A percentile compares a stretch with the other conserved stretches of the same genome.
phyloP scores from a whole-genome alignment of 1,284 basidiomycete genomes.

The Sutorius eximius region DNA sequence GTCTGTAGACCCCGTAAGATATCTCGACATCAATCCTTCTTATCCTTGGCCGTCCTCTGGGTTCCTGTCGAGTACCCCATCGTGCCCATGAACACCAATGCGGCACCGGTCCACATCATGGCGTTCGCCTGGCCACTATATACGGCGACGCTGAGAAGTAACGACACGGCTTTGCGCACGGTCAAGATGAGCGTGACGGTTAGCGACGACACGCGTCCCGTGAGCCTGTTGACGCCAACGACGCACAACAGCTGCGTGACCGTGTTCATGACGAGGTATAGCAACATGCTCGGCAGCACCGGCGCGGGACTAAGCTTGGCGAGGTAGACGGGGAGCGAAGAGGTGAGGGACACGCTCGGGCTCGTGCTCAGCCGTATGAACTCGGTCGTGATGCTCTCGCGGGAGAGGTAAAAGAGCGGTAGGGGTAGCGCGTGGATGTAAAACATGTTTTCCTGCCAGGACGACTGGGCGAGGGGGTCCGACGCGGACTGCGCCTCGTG shows the following conservation, averaged over 20 bases:
- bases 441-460: slow-evolving; percentile 92
- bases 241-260: slow-evolving; percentile 87
- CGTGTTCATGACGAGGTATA: slow-evolving; percentile 76
- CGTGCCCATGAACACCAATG: slow-evolving; percentile 71
- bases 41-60: slow-evolving; percentile 17
- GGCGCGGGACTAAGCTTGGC: slow-evolving; percentile 11
- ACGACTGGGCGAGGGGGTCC: slow-evolving; percentile 31
- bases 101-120: slow-evolving; percentile 67
- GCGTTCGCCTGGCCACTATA: slow-evolving; percentile 29
- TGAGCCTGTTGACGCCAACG: slow-evolving; percentile 88
- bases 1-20: not conserved
- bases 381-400: slow-evolving; percentile 53
- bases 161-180: slow-evolving; percentile 84
- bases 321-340: slow-evolving; percentile 13
- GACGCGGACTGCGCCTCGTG: slow-evolving; percentile 18
- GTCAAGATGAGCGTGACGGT: slow-evolving; percentile 89
- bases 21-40: slow-evolving; percentile 22
- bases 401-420: slow-evolving; percentile 67
- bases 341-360: slow-evolving; percentile 35
- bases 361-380: slow-evolving; percentile 46
- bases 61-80: slow-evolving; percentile 62
- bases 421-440: slow-evolving; percentile 79
- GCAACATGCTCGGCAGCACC: slow-evolving; percentile 61
- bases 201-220: slow-evolving; percentile 73
- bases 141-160: slow-evolving; percentile 71